Evolutionary conservation across 805 yeast genomes (phyloP).

Genomic region (Saccharomycopsis synnaedendra): DNA sequence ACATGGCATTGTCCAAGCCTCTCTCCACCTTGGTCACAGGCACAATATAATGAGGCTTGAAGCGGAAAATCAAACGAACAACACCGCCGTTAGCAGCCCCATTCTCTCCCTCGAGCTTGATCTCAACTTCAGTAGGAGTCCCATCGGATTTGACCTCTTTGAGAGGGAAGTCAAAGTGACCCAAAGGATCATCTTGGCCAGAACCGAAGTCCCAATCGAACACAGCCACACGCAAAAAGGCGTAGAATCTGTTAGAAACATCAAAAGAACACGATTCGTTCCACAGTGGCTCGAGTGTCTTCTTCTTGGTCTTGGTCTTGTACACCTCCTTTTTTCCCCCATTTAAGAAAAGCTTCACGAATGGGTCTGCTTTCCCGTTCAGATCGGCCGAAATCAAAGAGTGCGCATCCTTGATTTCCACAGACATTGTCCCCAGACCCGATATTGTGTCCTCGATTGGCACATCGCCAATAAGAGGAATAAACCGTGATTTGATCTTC

Average conservation of each 20-base stretch:
- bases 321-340: slow-evolving; percentile 43
- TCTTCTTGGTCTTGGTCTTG: slow-evolving; percentile 75
- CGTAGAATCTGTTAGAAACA: slow-evolving; percentile 51
- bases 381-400: slow-evolving; percentile 78
- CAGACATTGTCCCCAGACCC: slow-evolving; percentile 59
- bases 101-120: slow-evolving; percentile 34
- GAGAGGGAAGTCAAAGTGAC: slow-evolving; percentile 48
- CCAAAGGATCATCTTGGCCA: slow-evolving; percentile 72
- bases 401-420: slow-evolving; percentile 53
- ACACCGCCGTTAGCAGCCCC: slow-evolving; percentile 41
- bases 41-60: slow-evolving; percentile 62
- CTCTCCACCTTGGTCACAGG: slow-evolving; percentile 24
- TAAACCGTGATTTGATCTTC: slow-evolving; percentile 57
- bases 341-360: slow-evolving; percentile 56
- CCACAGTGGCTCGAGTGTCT: slow-evolving; percentile 85
- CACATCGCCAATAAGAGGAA: slow-evolving; percentile 56
- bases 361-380: slow-evolving; percentile 92
- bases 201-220: slow-evolving; percentile 93
- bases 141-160: slow-evolving; percentile 48
- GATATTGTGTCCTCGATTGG: slow-evolving; percentile 68
- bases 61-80: slow-evolving; percentile 44
- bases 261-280: slow-evolving; percentile 54
- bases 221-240: slow-evolving; percentile 44
- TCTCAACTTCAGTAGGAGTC: slow-evolving; percentile 35
- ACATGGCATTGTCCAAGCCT: slow-evolving; percentile 25